phyloP scores from a whole-genome alignment of 176 grass and related monocot genomes.

The Oryza officinalis region DNA sequence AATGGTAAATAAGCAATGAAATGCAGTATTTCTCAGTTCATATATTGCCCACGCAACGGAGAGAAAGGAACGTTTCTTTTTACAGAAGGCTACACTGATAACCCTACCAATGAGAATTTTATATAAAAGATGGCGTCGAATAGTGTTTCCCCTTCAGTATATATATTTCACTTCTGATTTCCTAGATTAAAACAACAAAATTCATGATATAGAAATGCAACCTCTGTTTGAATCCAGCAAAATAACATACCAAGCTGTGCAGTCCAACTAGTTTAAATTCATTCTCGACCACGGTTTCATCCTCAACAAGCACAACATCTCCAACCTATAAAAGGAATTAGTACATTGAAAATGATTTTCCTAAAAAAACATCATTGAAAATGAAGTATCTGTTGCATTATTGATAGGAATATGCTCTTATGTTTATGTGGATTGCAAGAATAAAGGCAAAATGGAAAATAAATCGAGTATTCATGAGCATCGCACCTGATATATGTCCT shows the following conservation, averaged over 20 bases:
- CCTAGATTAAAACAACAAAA: neutral
- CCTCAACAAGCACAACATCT: slow-evolving; percentile 92
- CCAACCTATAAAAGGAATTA: slow-evolving; percentile 70
- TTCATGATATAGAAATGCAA: neutral
- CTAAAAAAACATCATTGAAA: neutral
- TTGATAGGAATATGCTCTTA: slow-evolving; percentile 5
- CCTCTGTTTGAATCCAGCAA: neutral
- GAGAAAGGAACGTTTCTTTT: neutral
- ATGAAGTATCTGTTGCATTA: neutral
- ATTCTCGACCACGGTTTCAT: slow-evolving; percentile 80
- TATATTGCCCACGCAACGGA: neutral
- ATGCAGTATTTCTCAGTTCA: neutral
- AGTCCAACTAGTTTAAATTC: slow-evolving; percentile 70
- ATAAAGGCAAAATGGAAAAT: neutral
- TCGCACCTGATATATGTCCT: slow-evolving; percentile 82
- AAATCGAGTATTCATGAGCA: neutral
- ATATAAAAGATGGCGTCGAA: neutral
- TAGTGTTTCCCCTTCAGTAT: neutral
- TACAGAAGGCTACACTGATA: neutral
- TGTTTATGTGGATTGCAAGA: slow-evolving; percentile 32
- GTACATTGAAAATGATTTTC: neutral
- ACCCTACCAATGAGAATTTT: neutral
- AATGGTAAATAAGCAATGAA: slow-evolving; percentile 23
- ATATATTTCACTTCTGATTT: slow-evolving; percentile 10
- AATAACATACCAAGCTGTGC: slow-evolving; percentile 66